Evolutionary conservation across 2,329 filamentous ascomycete species (phyloP).

Genomic region (Whalleya microplaca): DNA sequence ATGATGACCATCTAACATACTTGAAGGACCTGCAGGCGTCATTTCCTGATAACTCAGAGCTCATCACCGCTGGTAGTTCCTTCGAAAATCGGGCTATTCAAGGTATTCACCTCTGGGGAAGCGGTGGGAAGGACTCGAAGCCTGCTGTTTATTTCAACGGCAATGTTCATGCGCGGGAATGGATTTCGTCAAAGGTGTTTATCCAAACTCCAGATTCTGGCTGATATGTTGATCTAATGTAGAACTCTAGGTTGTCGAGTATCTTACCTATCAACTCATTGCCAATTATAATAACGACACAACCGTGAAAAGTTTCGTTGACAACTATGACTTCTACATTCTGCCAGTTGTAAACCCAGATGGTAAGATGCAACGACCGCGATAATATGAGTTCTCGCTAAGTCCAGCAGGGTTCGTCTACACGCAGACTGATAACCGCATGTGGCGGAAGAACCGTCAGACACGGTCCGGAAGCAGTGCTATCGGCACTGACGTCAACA

Average conservation of each 20-base stretch:
- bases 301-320: slow-evolving; percentile 49
- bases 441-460: slow-evolving; percentile 59
- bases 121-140: slow-evolving; percentile 48
- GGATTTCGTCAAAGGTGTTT: slow-evolving; percentile 36
- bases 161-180: slow-evolving; percentile 42
- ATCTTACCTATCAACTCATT: slow-evolving; percentile 52
- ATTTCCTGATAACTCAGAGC: slow-evolving; percentile 52
- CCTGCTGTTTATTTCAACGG: slow-evolving; percentile 56
- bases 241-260: slow-evolving; percentile 44
- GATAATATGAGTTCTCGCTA: not conserved
- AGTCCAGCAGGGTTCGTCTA: slow-evolving; percentile 51
- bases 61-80: slow-evolving; percentile 52
- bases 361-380: slow-evolving; percentile 36
- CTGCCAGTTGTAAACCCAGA: slow-evolving; percentile 59
- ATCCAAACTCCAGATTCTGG: not conserved
- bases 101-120: slow-evolving; percentile 61
- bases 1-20: slow-evolving; percentile 55
- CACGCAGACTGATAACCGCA: slow-evolving; percentile 51
- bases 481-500: slow-evolving; percentile 54
- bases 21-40: slow-evolving; percentile 49
- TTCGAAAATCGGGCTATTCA: slow-evolving; percentile 57
- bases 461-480: slow-evolving; percentile 44
- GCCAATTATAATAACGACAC: slow-evolving; percentile 47
- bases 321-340: slow-evolving; percentile 64
- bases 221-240: slow-evolving; percentile 6